A percentile compares a stretch with the other conserved stretches of the same genome.
These are phyloP conservation scores for Gastrolobium bilobum DNA, from an alignment of 306 rosid genomes.

Conservation along the genomic window DNA sequence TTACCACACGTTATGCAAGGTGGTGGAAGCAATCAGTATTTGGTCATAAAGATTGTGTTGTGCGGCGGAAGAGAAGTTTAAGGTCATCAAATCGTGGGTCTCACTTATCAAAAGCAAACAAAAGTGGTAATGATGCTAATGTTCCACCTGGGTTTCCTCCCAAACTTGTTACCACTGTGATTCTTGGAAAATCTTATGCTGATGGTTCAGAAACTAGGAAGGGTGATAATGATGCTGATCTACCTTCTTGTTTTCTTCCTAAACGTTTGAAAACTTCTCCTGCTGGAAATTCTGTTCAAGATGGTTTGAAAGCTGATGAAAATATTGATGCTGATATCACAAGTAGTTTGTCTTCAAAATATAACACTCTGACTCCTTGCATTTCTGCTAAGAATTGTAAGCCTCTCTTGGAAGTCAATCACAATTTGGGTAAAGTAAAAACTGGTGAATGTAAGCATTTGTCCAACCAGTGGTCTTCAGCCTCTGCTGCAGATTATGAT, in stretches of 20 bases:
- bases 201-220: constrained; percentile 12
- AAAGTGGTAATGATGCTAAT: constrained; percentile 32
- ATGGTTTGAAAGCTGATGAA: background rate
- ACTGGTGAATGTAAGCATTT: background rate
- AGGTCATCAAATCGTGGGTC: background rate
- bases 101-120: background rate
- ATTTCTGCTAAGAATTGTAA: background rate
- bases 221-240: background rate
- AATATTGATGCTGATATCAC: constrained; percentile 28
- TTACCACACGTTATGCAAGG: constrained; percentile 46
- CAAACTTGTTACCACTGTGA: constrained; percentile 12
- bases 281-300: constrained; percentile 4
- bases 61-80: constrained; percentile 27
- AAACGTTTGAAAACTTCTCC: background rate
- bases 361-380: background rate
- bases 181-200: constrained; percentile 13
- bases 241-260: constrained; percentile 11
- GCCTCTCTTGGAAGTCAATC: background rate
- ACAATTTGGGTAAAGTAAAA: background rate
- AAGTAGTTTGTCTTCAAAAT: constrained; percentile 5
- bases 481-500: constrained; percentile 8
- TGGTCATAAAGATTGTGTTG: background rate
- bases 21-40: constrained; percentile 44
- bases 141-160: constrained; percentile 45
- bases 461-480: constrained; percentile 38